These are phyloP conservation scores for Botrytis paeoniae DNA, from an alignment of 2,329 filamentous ascomycete species.

Conservation along the genomic window DNA sequence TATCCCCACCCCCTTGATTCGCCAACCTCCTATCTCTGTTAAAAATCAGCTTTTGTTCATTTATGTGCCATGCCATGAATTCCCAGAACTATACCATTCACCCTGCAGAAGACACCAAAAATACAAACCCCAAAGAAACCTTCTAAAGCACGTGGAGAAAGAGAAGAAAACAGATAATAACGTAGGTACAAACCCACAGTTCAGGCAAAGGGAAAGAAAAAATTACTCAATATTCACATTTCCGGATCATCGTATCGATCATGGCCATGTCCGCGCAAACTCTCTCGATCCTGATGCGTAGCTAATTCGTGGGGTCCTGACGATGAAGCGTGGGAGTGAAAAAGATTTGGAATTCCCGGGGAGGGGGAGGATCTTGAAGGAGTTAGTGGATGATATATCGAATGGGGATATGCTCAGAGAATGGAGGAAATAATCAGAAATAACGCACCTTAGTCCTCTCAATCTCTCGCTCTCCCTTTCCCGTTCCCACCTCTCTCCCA, in stretches of 20 bases:
- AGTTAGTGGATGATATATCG: background rate
- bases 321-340: background rate
- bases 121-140: background rate
- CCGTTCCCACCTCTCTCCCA: background rate
- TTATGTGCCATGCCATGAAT: background rate
- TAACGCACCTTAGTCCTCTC: background rate
- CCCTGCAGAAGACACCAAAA: background rate
- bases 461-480: background rate
- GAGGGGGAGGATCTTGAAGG: background rate
- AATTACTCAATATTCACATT: constrained; percentile 16
- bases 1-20: background rate
- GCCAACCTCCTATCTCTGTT: constrained; percentile 1
- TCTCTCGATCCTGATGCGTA: background rate
- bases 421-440: background rate
- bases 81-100: background rate
- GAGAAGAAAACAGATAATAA: background rate
- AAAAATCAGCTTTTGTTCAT: background rate
- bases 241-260: constrained; percentile 11
- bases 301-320: background rate
- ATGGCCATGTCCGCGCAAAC: background rate
- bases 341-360: background rate
- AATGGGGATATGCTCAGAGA: too few species aligned
- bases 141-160: background rate
- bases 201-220: background rate
- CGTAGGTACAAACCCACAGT: background rate